A percentile compares a stretch with the other conserved stretches of the same genome.
phyloP scores from a whole-genome alignment of 106 monocot species.

The Alisma plantagoaquatica region DNA sequence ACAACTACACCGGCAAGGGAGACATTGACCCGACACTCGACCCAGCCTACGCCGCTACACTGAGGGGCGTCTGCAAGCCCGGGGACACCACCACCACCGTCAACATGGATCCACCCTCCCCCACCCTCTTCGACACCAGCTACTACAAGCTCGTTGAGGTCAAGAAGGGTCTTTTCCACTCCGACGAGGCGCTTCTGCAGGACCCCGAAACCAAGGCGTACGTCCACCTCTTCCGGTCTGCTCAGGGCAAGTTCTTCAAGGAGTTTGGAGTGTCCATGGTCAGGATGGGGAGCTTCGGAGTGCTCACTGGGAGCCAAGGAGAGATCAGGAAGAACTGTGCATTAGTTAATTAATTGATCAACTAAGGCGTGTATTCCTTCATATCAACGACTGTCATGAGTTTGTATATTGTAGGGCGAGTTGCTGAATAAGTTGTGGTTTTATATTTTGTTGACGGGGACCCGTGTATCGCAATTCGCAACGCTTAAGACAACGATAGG shows the following conservation, averaged over 20 bases:
- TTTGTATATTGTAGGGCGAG: no score
- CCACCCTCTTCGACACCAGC: constrained; percentile 5
- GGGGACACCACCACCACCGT: constrained; percentile 10
- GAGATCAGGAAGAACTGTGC: constrained; percentile 32
- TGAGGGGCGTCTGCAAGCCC: constrained; percentile 9
- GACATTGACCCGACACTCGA: constrained; percentile 10
- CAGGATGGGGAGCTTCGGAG: constrained; percentile 26
- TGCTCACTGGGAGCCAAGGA: constrained; percentile 18
- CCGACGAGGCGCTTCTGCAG: constrained; percentile 7
- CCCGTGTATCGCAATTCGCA: no score
- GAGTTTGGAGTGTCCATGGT: constrained; percentile 36
- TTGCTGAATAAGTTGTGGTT: no score
- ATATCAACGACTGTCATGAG: no score
- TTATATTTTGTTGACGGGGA: no score
- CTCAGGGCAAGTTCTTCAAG: constrained; percentile 8
- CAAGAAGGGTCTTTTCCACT: constrained; percentile 7
- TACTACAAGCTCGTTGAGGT: constrained; percentile 8
- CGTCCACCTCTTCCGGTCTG: not conserved
- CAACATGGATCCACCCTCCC: constrained; percentile 12
- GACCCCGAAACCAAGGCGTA: constrained; percentile 1
- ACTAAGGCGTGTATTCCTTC: no score
- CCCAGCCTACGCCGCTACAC: constrained; percentile 1
- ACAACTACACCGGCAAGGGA: constrained; percentile 20
- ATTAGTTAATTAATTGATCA: constrained; percentile 8
- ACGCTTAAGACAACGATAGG: no score